A percentile compares a stretch with the other conserved stretches of the same genome.
These are phyloP conservation scores for Kingdonia uniflora DNA, from an alignment of 164 flowering plant genomes.

Conservation along the genomic window DNA sequence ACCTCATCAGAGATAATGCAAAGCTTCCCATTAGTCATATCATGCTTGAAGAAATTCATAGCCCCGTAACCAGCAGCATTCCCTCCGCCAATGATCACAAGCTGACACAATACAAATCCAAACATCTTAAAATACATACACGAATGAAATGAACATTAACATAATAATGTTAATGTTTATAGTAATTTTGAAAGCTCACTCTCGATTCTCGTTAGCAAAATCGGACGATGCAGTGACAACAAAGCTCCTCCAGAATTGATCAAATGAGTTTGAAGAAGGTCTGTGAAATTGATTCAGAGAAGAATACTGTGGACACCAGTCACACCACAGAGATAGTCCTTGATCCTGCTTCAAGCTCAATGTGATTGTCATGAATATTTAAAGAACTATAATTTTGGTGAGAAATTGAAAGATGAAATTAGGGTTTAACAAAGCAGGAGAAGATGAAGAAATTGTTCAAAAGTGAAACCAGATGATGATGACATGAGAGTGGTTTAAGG, in stretches of 20 bases:
- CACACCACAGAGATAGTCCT: constrained; percentile 35
- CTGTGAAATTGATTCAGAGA: constrained; percentile 21
- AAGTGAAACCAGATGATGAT: background rate
- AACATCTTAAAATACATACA: too few species aligned
- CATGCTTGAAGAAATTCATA: constrained; percentile 74
- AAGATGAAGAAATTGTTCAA: background rate
- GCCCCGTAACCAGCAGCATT: constrained; percentile 96
- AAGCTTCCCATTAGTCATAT: constrained; percentile 83
- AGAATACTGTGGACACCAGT: constrained; percentile 37
- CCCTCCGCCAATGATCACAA: constrained; percentile 92
- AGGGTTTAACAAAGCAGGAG: background rate
- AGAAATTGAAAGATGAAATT: too few species aligned
- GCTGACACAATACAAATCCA: too few species aligned
- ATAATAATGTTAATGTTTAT: too few species aligned
- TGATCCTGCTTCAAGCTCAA: constrained; percentile 33
- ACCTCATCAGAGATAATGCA: constrained; percentile 91
- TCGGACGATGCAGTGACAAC: constrained; percentile 34
- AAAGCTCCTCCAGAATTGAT: constrained; percentile 5
- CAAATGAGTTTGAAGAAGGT: background rate
- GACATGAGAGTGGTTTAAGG: too few species aligned
- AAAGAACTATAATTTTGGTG: constrained; percentile 21
- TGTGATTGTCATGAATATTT: constrained; percentile 34
- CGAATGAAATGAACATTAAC: background rate
- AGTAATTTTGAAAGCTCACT: constrained; percentile 25
- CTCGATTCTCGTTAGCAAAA: constrained; percentile 75